Conservation (phyloP, 2,329 filamentous ascomycete genomes). For the Cytospora leucostoma region DNA sequence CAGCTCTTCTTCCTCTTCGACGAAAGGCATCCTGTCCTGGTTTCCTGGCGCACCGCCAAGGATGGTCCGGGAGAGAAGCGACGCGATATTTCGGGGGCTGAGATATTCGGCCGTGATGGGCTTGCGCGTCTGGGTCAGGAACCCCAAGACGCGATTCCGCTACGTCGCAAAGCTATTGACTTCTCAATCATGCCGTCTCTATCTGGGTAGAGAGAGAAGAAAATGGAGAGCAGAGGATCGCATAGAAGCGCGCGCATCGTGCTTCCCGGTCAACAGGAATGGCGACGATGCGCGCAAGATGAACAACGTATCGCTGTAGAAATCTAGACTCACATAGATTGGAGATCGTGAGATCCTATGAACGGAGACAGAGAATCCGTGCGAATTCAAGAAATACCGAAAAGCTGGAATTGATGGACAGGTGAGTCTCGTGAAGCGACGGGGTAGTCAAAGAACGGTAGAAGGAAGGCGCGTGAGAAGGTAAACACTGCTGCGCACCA, state of each 20-base stretch:
- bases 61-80: constrained; percentile 18
- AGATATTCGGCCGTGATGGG: constrained; percentile 25
- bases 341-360: neutral
- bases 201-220: neutral
- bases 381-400: neutral
- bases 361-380: neutral
- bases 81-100: constrained; percentile 22
- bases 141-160: constrained; percentile 17
- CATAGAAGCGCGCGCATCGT: neutral
- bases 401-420: neutral
- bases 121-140: constrained; percentile 17
- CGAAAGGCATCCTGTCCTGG: constrained; percentile 22
- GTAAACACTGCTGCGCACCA: constrained; percentile 3
- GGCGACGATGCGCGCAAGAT: neutral
- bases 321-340: constrained; percentile 2
- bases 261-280: neutral
- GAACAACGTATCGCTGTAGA: neutral
- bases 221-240: neutral
- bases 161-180: constrained; percentile 13
- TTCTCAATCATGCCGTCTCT: constrained; percentile 12
- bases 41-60: constrained; percentile 9
- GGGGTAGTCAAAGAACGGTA: neutral
- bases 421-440: neutral
- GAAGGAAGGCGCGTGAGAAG: constrained; percentile 1
- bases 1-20: constrained; percentile 21